These are phyloP conservation scores for Boechera stricta DNA, from an alignment of 345 rosid species.

Conservation along the genomic window DNA sequence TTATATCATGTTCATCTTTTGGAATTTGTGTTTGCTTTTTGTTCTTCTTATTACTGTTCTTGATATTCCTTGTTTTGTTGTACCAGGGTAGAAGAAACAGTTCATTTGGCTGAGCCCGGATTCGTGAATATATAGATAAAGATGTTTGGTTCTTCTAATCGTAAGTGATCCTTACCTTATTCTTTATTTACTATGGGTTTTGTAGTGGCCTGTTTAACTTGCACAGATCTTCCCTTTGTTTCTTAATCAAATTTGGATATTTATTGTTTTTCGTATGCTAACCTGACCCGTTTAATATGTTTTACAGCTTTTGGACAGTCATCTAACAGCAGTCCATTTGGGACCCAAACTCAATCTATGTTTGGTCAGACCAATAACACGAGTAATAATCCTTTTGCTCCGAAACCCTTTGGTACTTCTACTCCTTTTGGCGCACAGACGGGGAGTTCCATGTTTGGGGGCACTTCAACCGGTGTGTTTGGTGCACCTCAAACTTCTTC, in stretches of 20 bases:
- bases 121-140: constrained; percentile 24
- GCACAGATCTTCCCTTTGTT: neutral
- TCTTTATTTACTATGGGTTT: neutral
- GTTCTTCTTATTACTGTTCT: too few relatives aligned
- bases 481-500: constrained; percentile 72
- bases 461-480: constrained; percentile 89
- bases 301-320: constrained; percentile 84
- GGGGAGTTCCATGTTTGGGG: constrained; percentile 79
- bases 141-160: constrained; percentile 64
- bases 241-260: neutral
- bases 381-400: constrained; percentile 73
- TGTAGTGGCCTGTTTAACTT: neutral
- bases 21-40: too few relatives aligned
- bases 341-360: constrained; percentile 56
- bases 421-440: constrained; percentile 81
- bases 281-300: constrained; percentile 19
- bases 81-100: constrained; percentile 22
- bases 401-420: constrained; percentile 72
- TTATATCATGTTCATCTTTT: neutral
- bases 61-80: neutral
- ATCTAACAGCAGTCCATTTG: constrained; percentile 71
- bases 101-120: neutral
- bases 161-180: constrained; percentile 48
- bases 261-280: constrained; percentile 18
- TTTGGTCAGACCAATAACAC: constrained; percentile 76